phyloP scores from a whole-genome alignment of 2,329 filamentous ascomycete genomes.

The Ampelomyces quisqualis region DNA sequence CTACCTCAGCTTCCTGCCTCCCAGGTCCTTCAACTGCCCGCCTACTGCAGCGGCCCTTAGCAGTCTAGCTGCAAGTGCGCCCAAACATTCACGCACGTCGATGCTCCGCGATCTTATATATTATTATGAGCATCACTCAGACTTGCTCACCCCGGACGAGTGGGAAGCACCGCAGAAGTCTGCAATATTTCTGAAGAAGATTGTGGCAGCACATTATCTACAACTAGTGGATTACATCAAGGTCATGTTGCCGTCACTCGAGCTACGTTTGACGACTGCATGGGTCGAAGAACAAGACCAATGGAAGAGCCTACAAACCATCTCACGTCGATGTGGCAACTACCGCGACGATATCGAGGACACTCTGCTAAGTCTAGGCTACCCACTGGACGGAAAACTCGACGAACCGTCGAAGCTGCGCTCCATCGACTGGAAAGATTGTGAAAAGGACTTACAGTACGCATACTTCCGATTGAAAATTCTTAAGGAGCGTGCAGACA shows the following conservation, averaged over 20 bases:
- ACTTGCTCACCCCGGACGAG: slow-evolving; percentile 14
- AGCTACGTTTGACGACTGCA: slow-evolving; percentile 33
- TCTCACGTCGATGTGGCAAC: slow-evolving; percentile 38
- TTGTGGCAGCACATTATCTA: slow-evolving; percentile 37
- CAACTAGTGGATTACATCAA: slow-evolving; percentile 41
- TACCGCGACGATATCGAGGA: slow-evolving; percentile 42
- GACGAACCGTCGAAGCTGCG: not conserved
- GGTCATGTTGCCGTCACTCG: slow-evolving; percentile 37
- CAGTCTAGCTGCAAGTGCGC: not conserved
- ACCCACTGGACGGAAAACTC: slow-evolving; percentile 16
- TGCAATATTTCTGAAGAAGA: slow-evolving; percentile 37
- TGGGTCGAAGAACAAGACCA: slow-evolving; percentile 41
- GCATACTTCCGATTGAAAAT: slow-evolving; percentile 36
- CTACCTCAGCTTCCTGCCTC: slow-evolving; percentile 29
- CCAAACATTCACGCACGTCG: slow-evolving; percentile 26
- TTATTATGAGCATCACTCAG: slow-evolving; percentile 28
- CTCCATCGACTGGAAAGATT: slow-evolving; percentile 26
- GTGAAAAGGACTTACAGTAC: slow-evolving; percentile 37
- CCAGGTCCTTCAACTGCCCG: slow-evolving; percentile 1
- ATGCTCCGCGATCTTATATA: slow-evolving; percentile 34
- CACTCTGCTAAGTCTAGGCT: slow-evolving; percentile 32
- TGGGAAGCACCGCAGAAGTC: slow-evolving; percentile 28
- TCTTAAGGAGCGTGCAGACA: slow-evolving; percentile 38
- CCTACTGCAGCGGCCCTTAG: not conserved
- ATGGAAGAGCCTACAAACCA: slow-evolving; percentile 37